Evolutionary conservation across 1,284 basidiomycete species (phyloP).

Genomic region (Cutaneotrichosporon sp.): DNA sequence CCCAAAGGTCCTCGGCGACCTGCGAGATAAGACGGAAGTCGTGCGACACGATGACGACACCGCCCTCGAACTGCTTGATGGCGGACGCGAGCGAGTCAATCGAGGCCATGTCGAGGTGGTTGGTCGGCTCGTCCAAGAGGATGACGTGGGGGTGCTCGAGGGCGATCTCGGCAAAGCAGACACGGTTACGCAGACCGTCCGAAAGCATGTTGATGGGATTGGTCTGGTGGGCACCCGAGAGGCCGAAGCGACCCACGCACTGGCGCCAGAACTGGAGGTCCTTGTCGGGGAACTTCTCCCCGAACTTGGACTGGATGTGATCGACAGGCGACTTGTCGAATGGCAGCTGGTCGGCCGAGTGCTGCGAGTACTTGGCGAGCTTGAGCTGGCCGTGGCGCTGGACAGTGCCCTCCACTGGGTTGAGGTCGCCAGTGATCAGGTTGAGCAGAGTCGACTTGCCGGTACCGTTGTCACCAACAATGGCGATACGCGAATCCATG

Average conservation of each 20-base stretch:
- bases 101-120: constrained; percentile 65
- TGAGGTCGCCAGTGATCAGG: constrained; percentile 82
- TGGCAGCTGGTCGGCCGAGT: constrained; percentile 96
- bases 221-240: constrained; percentile 91
- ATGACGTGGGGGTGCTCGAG: constrained; percentile 93
- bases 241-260: constrained; percentile 93
- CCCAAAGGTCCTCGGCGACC: constrained; percentile 97
- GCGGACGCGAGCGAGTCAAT: constrained; percentile 92
- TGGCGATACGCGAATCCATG: constrained; percentile 67
- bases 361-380: constrained; percentile 96
- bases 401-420: constrained; percentile 79
- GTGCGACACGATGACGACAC: constrained; percentile 96
- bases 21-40: constrained; percentile 95
- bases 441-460: constrained; percentile 97
- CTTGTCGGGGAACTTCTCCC: constrained; percentile 88
- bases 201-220: constrained; percentile 87
- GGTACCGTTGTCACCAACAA: constrained; percentile 97
- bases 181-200: constrained; percentile 91
- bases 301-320: constrained; percentile 82
- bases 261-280: constrained; percentile 85
- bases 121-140: constrained; percentile 66
- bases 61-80: constrained; percentile 96
- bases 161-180: constrained; percentile 61
- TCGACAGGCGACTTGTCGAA: constrained; percentile 92
- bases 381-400: constrained; percentile 87